Percentiles rank a stretch among this genome's conserved stretches.
These are phyloP conservation scores for Salinomyces thailandicus DNA, from an alignment of 2,329 filamentous ascomycete genomes.

Conservation along the genomic window DNA sequence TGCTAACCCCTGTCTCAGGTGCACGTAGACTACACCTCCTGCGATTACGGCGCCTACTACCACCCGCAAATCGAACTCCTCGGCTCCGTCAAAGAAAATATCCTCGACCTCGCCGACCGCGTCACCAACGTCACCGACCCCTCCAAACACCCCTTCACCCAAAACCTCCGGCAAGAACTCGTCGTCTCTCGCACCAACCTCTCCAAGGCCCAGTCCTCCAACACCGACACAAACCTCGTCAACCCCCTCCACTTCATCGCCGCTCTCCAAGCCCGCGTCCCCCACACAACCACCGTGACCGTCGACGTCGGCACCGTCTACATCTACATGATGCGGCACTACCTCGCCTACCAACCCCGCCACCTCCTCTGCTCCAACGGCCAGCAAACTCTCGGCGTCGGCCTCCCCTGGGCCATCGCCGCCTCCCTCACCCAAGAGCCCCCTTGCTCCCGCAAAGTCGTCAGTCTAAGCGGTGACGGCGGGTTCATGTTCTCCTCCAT, in stretches of 20 bases:
- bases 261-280: constrained; percentile 32
- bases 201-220: constrained; percentile 23
- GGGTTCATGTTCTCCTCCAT: constrained; percentile 42
- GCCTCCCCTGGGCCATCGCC: constrained; percentile 40
- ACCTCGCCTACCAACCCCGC: constrained; percentile 36
- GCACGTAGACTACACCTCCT: constrained; percentile 35
- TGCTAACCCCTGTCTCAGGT: too few relatives aligned
- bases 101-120: constrained; percentile 27
- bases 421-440: constrained; percentile 35
- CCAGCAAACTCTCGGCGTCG: constrained; percentile 41
- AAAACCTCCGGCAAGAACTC: constrained; percentile 28
- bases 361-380: constrained; percentile 39
- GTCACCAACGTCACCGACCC: constrained; percentile 27
- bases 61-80: constrained; percentile 34
- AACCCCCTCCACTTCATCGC: constrained; percentile 39
- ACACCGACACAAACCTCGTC: constrained; percentile 25
- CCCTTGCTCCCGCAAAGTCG: constrained; percentile 35
- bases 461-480: constrained; percentile 38
- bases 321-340: constrained; percentile 40
- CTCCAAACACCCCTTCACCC: constrained; percentile 28
- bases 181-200: constrained; percentile 13
- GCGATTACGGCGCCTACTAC: constrained; percentile 34
- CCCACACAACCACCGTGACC: constrained; percentile 33
- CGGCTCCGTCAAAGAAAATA: constrained; percentile 33
- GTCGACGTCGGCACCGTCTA: constrained; percentile 41